These are phyloP conservation scores for Handroanthus guayacan DNA, from an alignment of 257 asterid species.

Conservation along the genomic window DNA sequence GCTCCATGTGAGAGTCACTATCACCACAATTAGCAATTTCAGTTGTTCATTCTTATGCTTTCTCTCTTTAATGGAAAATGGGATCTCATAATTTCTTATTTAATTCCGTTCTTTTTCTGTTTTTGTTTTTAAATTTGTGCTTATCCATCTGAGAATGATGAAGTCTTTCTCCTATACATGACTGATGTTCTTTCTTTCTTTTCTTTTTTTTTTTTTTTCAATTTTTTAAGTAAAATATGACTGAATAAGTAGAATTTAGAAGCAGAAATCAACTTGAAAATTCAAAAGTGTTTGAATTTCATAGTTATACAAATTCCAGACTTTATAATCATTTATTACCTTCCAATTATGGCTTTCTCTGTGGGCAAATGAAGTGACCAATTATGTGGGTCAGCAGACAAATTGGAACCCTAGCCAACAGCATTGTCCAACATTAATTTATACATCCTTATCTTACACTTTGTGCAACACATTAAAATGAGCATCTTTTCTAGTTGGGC, in stretches of 20 bases:
- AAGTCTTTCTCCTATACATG: background rate
- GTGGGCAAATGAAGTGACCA: constrained; percentile 45
- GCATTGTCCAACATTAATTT: constrained; percentile 25
- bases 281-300: background rate
- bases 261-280: background rate
- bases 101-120: background rate
- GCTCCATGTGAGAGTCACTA: too few species aligned
- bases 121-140: background rate
- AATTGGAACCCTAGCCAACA: constrained; percentile 53
- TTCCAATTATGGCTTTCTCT: constrained; percentile 49
- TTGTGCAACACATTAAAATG: constrained; percentile 34
- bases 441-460: constrained; percentile 26
- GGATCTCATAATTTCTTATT: background rate
- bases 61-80: background rate
- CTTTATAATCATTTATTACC: background rate
- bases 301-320: background rate
- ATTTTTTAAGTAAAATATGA: too few species aligned
- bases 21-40: too few species aligned
- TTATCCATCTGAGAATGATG: background rate
- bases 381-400: constrained; percentile 60
- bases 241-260: background rate
- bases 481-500: constrained; percentile 63
- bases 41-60: background rate
- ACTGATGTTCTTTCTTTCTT: too few species aligned
- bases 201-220: too few species aligned